Evolutionary conservation across 2,329 filamentous ascomycete species (phyloP).

Genomic region (Alternaria tenuissima): DNA sequence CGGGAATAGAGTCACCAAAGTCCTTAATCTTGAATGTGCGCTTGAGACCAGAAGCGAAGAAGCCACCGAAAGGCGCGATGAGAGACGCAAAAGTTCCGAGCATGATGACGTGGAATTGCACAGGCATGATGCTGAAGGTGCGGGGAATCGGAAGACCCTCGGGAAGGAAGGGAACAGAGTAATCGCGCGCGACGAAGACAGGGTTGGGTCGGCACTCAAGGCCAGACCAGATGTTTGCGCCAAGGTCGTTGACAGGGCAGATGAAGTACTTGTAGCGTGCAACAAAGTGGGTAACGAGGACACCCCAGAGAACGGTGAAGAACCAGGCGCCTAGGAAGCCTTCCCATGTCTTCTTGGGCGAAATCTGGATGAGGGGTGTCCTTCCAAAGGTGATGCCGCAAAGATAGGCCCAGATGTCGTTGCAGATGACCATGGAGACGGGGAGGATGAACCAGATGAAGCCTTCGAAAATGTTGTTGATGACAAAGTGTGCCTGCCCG

Average conservation of each 20-base stretch:
- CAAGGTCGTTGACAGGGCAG: conserved; percentile 95
- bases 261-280: conserved; percentile 97
- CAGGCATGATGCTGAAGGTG: conserved; percentile 80
- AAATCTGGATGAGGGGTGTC: conserved; percentile 96
- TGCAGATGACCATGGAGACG: conserved; percentile 93
- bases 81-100: conserved; percentile 94
- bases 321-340: conserved; percentile 97
- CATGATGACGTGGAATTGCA: conserved; percentile 91
- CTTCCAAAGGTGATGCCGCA: conserved; percentile 97
- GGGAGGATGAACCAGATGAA: conserved; percentile 99
- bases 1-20: conserved; percentile 97
- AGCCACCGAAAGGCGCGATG: conserved; percentile 96
- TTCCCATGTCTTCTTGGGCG: conserved; percentile 98
- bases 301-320: conserved; percentile 88
- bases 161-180: conserved; percentile 67
- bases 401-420: conserved; percentile 98
- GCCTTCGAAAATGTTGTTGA: conserved; percentile 99
- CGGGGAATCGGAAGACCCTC: conserved; percentile 65
- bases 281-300: conserved; percentile 81
- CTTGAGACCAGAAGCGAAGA: conserved; percentile 97
- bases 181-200: conserved; percentile 82
- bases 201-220: conserved; percentile 91
- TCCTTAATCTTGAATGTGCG: conserved; percentile 99
- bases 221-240: conserved; percentile 90
- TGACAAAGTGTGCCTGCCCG: conserved; percentile 97